Conservation (phyloP, 148 eudicot genomes). For the Rheum nobile region DNA sequence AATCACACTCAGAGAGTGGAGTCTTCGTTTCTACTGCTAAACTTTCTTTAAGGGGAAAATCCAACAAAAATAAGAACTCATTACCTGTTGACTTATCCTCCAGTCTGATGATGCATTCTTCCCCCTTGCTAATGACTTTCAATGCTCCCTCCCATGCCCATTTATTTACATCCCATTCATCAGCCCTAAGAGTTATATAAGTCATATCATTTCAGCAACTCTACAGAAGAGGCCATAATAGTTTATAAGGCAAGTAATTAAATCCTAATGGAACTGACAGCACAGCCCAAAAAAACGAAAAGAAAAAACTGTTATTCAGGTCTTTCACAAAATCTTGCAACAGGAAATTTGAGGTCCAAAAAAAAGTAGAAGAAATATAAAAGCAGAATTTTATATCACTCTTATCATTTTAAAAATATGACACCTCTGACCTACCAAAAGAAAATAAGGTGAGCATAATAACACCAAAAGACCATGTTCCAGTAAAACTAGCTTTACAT, state of each 20-base stretch:
- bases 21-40: slow-evolving; percentile 22
- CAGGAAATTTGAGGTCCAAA: neutral
- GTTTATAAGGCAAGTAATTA: neutral
- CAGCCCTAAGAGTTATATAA: slow-evolving; percentile 47
- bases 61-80: neutral
- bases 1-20: neutral
- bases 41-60: neutral
- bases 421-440: neutral
- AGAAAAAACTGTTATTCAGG: neutral
- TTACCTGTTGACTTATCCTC: slow-evolving; percentile 87
- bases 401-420: neutral
- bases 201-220: neutral
- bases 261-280: neutral
- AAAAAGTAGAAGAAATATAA: neutral
- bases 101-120: slow-evolving; percentile 88
- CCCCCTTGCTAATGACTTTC: slow-evolving; percentile 90
- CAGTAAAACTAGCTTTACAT: neutral
- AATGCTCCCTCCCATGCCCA: slow-evolving; percentile 97
- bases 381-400: neutral
- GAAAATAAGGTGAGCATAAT: neutral
- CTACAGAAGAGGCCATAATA: neutral
- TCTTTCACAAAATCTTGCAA: neutral
- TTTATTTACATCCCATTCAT: slow-evolving; percentile 98
- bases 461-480: neutral
- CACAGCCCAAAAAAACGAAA: neutral